Percentiles rank a stretch among this genome's conserved stretches.
phyloP scores from a whole-genome alignment of 78 protist genomes.

The Dictyostelium brefeldianum region DNA sequence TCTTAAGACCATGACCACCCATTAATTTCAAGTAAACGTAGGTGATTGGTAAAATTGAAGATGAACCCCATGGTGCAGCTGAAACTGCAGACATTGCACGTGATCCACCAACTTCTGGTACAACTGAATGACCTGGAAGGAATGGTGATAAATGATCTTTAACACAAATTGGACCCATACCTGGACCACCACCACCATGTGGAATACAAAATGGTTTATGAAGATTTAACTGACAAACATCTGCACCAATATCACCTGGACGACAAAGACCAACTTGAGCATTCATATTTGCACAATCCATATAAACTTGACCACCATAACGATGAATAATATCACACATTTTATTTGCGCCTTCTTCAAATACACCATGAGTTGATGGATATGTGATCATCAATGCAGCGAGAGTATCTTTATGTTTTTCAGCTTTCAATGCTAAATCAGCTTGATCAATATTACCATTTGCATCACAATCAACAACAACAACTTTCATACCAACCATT shows the following conservation, averaged over 20 bases:
- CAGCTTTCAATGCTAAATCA: constrained; percentile 86
- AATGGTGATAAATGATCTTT: constrained; percentile 88
- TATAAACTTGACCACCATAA: constrained; percentile 97
- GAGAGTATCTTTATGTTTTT: constrained; percentile 91
- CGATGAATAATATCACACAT: constrained; percentile 90
- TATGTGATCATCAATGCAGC: constrained; percentile 97
- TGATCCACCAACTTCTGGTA: constrained; percentile 73
- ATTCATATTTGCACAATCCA: constrained; percentile 99
- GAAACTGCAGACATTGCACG: constrained; percentile 90
- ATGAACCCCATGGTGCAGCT: constrained; percentile 95
- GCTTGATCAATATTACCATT: constrained; percentile 93
- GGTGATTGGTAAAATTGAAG: constrained; percentile 96
- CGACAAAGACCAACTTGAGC: constrained; percentile 96
- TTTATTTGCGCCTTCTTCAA: constrained; percentile 93
- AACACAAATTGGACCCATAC: constrained; percentile 99
- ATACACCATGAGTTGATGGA: constrained; percentile 99
- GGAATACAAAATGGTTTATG: constrained; percentile 99
- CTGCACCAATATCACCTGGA: constrained; percentile 98
- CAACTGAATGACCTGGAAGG: constrained; percentile 89
- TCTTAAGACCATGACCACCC: constrained; percentile 92
- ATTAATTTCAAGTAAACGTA: constrained; percentile 94
- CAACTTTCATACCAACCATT: constrained; percentile 91
- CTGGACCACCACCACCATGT: constrained; percentile 99
- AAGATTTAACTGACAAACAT: constrained; percentile 98
- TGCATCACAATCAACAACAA: constrained; percentile 84